Evolutionary conservation across 805 yeast species (phyloP), one percentile per base, ranked within the genome.

Genomic region (Yarrowia porcina): DNA sequence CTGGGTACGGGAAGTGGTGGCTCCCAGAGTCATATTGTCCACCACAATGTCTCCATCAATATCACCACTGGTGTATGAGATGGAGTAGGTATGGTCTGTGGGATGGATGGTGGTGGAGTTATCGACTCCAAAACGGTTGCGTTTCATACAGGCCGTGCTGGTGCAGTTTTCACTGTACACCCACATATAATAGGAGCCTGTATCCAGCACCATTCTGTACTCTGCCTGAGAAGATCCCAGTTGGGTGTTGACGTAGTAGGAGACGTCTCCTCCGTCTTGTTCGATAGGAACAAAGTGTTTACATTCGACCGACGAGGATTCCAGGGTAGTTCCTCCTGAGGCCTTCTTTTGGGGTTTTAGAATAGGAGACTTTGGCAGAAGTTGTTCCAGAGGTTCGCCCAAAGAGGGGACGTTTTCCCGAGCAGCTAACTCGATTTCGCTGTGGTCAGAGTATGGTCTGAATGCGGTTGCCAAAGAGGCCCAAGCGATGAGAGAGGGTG

Each of bases 131-230:
- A 64, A 61, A 12, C 41, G 42, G 38, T 66, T 64, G 49, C 67
- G 73, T 20, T 67, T 49, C 25, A 80, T 72, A 65, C 89, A 85
- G 0, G 82, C 75, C 10, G 66, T 64, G 57, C 77, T 77, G 1
- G 73, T 70, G 73, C 89, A 85, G 38, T 79, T 71, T 1, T 76
- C 70, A 52, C 82, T 84, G 69, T 83, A 84, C 3, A 86, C 77
- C 90, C 90, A 86, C 2, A 84, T 70, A 64, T 84, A 80, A 17
- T 85, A 84, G 27, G 87, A 83, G 7, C 88, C 89, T 0, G 90
- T 86, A 71, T 86, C 90, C 17, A 86, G 73, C 18, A 86, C 76
- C 39, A 86, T 72, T 5, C 82, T 82, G 67, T 79, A 83, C 32
- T 74, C 73, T n/a, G 70, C 69, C 10, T 59, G 44, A 11, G 42